Evolutionary conservation across 1,284 basidiomycete genomes (phyloP).

Genomic region (Tremellales sp.): DNA sequence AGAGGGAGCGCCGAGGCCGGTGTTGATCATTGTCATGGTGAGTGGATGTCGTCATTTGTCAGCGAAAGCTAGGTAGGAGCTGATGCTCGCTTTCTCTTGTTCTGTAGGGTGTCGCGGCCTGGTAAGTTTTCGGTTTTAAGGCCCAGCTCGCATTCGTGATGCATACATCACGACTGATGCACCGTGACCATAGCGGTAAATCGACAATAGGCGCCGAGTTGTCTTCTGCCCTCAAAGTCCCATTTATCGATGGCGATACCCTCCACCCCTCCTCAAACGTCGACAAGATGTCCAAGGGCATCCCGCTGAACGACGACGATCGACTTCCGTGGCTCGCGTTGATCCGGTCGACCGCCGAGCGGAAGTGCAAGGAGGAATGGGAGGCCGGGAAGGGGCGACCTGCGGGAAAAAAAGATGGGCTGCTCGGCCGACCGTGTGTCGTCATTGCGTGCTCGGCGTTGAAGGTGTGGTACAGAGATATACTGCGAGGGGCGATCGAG

Average conservation of each 20-base stretch:
- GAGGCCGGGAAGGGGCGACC: conserved; percentile 28
- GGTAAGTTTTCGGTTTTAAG: background rate
- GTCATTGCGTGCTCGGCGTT: conserved; percentile 86
- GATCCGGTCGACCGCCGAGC: conserved; percentile 65
- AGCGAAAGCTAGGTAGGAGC: background rate
- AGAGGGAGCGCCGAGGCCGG: conserved; percentile 31
- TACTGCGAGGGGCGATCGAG: conserved; percentile 61
- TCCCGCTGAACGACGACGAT: conserved; percentile 76
- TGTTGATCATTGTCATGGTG: conserved; percentile 49
- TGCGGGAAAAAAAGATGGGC: conserved; percentile 19
- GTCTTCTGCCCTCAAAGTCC: conserved; percentile 58
- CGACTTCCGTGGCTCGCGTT: conserved; percentile 78
- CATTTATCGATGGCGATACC: conserved; percentile 87
- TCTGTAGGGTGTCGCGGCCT: conserved; percentile 4
- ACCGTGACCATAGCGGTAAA: conserved; percentile 60
- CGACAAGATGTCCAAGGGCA: conserved; percentile 78
- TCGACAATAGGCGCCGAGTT: conserved; percentile 73
- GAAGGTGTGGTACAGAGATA: conserved; percentile 73
- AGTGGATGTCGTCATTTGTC: conserved; percentile 8
- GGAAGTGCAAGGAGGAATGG: conserved; percentile 51
- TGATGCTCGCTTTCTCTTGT: conserved; percentile 3
- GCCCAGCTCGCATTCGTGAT: background rate
- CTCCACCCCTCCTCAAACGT: conserved; percentile 79
- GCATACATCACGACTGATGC: background rate
- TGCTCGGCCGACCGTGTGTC: conserved; percentile 53